phyloP scores from a whole-genome alignment of 805 yeast genomes.

The Saccharomyces eubayanus region DNA sequence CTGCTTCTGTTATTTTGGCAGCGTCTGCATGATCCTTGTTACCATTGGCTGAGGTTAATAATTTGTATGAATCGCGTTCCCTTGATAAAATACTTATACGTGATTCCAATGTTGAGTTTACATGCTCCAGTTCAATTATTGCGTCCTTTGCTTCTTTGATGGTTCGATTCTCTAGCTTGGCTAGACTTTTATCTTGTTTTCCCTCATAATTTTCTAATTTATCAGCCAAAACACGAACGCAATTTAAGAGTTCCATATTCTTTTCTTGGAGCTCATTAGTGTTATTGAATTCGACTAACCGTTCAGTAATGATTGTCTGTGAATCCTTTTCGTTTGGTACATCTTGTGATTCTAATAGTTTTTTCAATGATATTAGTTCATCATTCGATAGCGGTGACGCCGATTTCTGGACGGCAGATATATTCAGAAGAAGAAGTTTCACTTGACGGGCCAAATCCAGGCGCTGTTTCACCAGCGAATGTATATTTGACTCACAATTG shows the following conservation, averaged over 20 bases:
- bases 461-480: conserved; percentile 46
- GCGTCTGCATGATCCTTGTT: neutral
- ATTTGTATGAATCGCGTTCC: conserved; percentile 60
- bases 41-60: conserved; percentile 6
- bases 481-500: conserved; percentile 31
- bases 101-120: conserved; percentile 40
- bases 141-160: conserved; percentile 56
- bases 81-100: conserved; percentile 45
- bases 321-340: conserved; percentile 50
- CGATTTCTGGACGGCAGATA: conserved; percentile 47
- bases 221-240: conserved; percentile 63
- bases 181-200: conserved; percentile 10
- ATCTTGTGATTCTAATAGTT: conserved; percentile 34
- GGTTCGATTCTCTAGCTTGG: conserved; percentile 37
- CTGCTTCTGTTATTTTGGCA: neutral
- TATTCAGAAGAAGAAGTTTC: conserved; percentile 62
- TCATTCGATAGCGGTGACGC: conserved; percentile 53
- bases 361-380: conserved; percentile 58
- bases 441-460: conserved; percentile 76
- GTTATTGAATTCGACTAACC: conserved; percentile 62
- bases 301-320: conserved; percentile 58
- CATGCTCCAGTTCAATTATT: conserved; percentile 48
- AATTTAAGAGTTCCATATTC: conserved; percentile 62
- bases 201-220: conserved; percentile 60
- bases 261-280: conserved; percentile 62